Evolutionary conservation across 2,329 filamentous ascomycete genomes (phyloP), one percentile per base, ranked within the genome.

Genomic region (Allantophomopsis cytisporea): DNA sequence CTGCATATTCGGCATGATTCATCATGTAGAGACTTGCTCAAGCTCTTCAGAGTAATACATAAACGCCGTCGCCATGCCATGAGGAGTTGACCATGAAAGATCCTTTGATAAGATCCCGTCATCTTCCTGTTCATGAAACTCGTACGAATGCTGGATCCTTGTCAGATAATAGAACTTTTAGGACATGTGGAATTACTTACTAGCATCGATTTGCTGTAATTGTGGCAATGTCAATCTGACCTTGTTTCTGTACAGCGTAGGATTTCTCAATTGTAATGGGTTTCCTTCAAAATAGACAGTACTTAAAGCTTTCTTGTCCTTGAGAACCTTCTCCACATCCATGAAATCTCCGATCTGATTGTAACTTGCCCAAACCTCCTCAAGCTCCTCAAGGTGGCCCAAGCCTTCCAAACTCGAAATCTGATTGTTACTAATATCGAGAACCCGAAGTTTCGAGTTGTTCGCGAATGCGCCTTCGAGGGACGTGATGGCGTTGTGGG

Each of bases 211-310:
- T 66, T 98, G 88, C 56, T 74, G 74, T 39, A 98, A 66, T 59
- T 91, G 82, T 41, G 91, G 91, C 59, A 98, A 60, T 28, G 87
- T 83, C 58, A 98, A 62, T 43, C 81, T 73, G 34, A 98, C 77
- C 63, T 98, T 98, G 63, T 95, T 96, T 53, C 91, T 70, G 61
- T 98, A 98, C 44, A 95, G 62, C 1, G 84, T 83, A n/a, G 83
- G 83, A 4, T 73, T 76, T 40, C 71, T 72, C 44, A 77, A 68
- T 63, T 98, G 91, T 50, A 98, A 60, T 18, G 88, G 89, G 53
- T 94, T 95, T 1, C 87, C 88, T 57, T 98, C 91, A 48, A 98
- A 93, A 57, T 98, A 98, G 10, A 98, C 89, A 1, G 91, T 95
- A 43, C 80, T 76, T 49, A 96, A 61, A 31, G 79, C 65, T 54